Percentiles rank a stretch among this genome's conserved stretches.
These are phyloP conservation scores for Scheffersomyces coipomensis DNA, from an alignment of 805 yeast genomes.

Conservation along the genomic window DNA sequence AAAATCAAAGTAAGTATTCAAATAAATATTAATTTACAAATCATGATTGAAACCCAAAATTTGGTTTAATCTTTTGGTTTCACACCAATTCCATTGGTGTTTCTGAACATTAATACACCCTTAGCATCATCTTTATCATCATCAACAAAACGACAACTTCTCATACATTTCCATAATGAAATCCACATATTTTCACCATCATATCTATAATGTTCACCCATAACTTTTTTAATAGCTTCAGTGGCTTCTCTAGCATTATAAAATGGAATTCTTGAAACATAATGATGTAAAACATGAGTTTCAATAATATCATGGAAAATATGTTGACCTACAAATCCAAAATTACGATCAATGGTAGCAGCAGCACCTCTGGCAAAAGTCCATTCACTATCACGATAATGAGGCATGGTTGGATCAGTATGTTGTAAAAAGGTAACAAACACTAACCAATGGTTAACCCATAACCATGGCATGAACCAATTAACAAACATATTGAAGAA, in stretches of 20 bases:
- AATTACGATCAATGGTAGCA: constrained; percentile 61
- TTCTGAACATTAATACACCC: constrained; percentile 74
- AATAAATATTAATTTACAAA: background rate
- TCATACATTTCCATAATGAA: constrained; percentile 59
- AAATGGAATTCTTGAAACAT: constrained; percentile 54
- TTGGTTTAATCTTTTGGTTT: constrained; percentile 14
- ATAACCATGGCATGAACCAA: constrained; percentile 59
- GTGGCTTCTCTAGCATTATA: constrained; percentile 55
- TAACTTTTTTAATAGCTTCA: constrained; percentile 48
- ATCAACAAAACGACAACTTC: constrained; percentile 72
- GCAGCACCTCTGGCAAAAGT: constrained; percentile 68
- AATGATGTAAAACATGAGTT: constrained; percentile 58
- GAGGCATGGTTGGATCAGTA: constrained; percentile 60
- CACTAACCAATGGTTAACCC: constrained; percentile 66
- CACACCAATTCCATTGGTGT: constrained; percentile 51
- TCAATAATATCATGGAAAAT: constrained; percentile 59
- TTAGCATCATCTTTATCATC: constrained; percentile 50
- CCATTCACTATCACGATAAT: constrained; percentile 56
- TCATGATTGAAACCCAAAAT: background rate
- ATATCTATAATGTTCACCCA: constrained; percentile 52
- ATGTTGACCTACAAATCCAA: constrained; percentile 56
- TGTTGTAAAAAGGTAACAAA: constrained; percentile 63
- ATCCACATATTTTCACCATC: constrained; percentile 59
- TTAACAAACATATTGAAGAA: constrained; percentile 49
- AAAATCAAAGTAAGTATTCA: background rate